Conservation (phyloP, 2,329 filamentous ascomycete genomes). For the Trichocomaceae sp. region DNA sequence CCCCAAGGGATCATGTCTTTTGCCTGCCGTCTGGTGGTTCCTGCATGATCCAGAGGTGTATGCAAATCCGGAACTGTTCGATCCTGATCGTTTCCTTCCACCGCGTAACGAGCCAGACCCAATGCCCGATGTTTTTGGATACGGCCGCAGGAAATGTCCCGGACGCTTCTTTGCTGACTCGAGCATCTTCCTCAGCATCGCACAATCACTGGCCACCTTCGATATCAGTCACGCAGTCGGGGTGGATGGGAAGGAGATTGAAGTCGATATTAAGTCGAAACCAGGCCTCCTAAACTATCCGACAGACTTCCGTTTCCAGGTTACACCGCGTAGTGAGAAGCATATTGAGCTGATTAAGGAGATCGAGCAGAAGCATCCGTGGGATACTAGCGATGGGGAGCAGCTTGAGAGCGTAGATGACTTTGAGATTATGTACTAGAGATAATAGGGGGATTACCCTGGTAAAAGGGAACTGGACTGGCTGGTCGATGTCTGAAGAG, state of each 20-base stretch:
- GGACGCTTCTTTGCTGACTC: slow-evolving; percentile 36
- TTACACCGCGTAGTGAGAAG: slow-evolving; percentile 28
- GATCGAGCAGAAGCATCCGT: slow-evolving; percentile 33
- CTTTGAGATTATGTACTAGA: not conserved
- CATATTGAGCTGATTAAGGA: slow-evolving; percentile 29
- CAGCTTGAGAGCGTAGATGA: not conserved
- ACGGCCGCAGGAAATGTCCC: slow-evolving; percentile 37
- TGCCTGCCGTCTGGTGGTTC: slow-evolving; percentile 25
- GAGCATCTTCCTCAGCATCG: slow-evolving; percentile 37
- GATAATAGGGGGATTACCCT: too few species aligned
- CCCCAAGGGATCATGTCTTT: slow-evolving; percentile 25
- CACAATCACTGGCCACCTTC: slow-evolving; percentile 44
- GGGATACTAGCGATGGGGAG: slow-evolving; percentile 30
- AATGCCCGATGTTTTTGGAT: slow-evolving; percentile 29
- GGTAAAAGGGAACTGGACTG: too few species aligned
- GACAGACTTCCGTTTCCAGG: slow-evolving; percentile 26
- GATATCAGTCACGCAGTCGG: slow-evolving; percentile 31
- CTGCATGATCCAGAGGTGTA: slow-evolving; percentile 31
- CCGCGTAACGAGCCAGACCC: slow-evolving; percentile 33
- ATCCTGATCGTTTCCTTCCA: slow-evolving; percentile 32
- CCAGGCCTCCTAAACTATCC: slow-evolving; percentile 31
- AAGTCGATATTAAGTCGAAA: slow-evolving; percentile 29
- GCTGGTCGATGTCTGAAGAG: too few species aligned
- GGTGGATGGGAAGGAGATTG: slow-evolving; percentile 33
- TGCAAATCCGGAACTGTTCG: slow-evolving; percentile 26